These are phyloP conservation scores for Cyberlindnera maritima DNA, from an alignment of 805 yeast genomes.

Conservation along the genomic window DNA sequence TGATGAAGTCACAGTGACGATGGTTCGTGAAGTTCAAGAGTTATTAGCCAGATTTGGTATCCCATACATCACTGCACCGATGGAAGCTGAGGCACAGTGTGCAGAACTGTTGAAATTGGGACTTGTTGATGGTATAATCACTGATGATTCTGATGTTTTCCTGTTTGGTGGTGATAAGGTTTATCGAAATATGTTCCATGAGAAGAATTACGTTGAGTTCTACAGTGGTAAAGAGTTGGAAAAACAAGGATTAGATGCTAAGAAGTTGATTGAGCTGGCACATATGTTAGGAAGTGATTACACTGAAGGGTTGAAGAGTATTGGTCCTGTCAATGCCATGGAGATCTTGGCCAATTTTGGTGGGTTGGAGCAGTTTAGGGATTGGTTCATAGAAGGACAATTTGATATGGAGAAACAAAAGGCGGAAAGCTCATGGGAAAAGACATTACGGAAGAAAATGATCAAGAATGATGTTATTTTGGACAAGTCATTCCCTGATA, in stretches of 20 bases:
- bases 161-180: slow-evolving; percentile 83
- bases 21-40: slow-evolving; percentile 91
- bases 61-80: slow-evolving; percentile 93
- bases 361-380: slow-evolving; percentile 34
- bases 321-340: slow-evolving; percentile 92
- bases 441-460: slow-evolving; percentile 55
- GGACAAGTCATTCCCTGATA: slow-evolving; percentile 68
- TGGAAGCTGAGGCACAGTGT: slow-evolving; percentile 99
- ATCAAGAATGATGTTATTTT: slow-evolving; percentile 52
- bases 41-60: slow-evolving; percentile 84
- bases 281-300: slow-evolving; percentile 90
- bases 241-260: slow-evolving; percentile 63
- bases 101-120: slow-evolving; percentile 68
- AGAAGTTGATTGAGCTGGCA: slow-evolving; percentile 75
- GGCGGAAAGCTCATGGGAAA: slow-evolving; percentile 47
- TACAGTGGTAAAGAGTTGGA: slow-evolving; percentile 61
- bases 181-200: slow-evolving; percentile 92
- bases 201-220: slow-evolving; percentile 86
- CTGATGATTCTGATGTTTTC: slow-evolving; percentile 97
- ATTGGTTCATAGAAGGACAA: slow-evolving; percentile 43
- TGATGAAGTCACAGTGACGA: slow-evolving; percentile 82
- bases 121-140: slow-evolving; percentile 90
- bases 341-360: slow-evolving; percentile 87
- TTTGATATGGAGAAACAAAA: slow-evolving; percentile 38
- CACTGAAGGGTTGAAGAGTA: slow-evolving; percentile 87